A percentile compares a stretch with the other conserved stretches of the same genome.
phyloP scores from a whole-genome alignment of 2,329 filamentous ascomycete species.

The Talaromyces sp. region DNA sequence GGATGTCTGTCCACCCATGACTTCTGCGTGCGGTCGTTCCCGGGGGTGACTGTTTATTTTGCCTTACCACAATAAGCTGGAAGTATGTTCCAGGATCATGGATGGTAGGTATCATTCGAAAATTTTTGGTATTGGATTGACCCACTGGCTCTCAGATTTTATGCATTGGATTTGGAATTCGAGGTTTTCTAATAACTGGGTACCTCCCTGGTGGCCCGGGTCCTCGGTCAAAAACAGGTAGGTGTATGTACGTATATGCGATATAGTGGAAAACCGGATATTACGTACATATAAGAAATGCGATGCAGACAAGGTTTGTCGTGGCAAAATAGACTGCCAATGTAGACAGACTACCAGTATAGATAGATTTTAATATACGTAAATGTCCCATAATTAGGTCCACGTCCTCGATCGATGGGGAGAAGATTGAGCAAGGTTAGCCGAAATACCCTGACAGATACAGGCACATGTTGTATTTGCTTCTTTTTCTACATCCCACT shows the following conservation, averaged over 20 bases:
- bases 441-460: background rate
- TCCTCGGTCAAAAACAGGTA: background rate
- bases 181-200: background rate
- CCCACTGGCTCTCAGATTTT: background rate
- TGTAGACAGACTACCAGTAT: background rate
- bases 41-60: background rate
- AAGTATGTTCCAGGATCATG: background rate
- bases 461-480: background rate
- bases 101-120: background rate
- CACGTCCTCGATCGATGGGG: background rate
- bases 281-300: background rate
- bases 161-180: background rate
- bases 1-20: conserved; percentile 14
- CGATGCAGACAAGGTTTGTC: background rate
- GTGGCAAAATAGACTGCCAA: background rate
- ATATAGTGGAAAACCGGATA: background rate
- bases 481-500: background rate
- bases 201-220: background rate
- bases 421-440: background rate
- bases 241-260: background rate
- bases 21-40: background rate
- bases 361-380: background rate
- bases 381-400: background rate
- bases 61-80: background rate
- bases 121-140: background rate